Base-by-base conservation (phyloP, 352 stramenopile genomes). In the Phytopythium ostracodes region DNA sequence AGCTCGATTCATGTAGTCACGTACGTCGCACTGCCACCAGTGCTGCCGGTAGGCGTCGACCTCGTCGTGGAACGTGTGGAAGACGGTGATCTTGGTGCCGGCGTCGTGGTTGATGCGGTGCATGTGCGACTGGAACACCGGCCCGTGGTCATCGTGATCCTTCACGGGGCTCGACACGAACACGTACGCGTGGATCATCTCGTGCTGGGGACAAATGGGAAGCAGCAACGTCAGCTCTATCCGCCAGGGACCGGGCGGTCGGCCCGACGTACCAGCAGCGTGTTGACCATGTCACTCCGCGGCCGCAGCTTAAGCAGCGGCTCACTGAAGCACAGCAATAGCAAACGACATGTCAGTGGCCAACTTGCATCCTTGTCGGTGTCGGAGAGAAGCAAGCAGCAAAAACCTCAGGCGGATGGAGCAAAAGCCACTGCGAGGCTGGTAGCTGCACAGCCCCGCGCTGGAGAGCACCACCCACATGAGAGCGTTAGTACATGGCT, bases 151-250 rank as follows among this genome's bases (percentile, higher is more conserved):
- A 53, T 94, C 85, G 36, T 90, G 87, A 65, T 96, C 89, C 14
- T 82, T 77, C 55, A 92, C 74, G 24, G 77, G 72, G 24, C 78
- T 91, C 42, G 72, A 88, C 27, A 96, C 79, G 49, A 97, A 97
- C 47, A 96, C 71, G 64, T 79, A 97, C 20, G 89, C 89, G 67
- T 97, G 89, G 59, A 97, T 94, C 87, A 96, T 96, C 62, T 97
- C 89, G 60, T 97, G 89, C 83, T 94, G 62, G 24, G 9, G 22
- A n/a, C n/a, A n/a, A n/a, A n/a, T n/a, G n/a, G n/a, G n/a, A n/a
- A n/a, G n/a, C n/a, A n/a, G n/a, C n/a, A n/a, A n/a, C n/a, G n/a
- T n/a, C n/a, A n/a, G n/a, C n/a, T n/a, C n/a, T n/a, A n/a, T 20
- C 53, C 15, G 63, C 51, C 11, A 59, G 18, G n/a, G 31, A 12